Base-by-base conservation (phyloP, 179 eudicot genomes). In the Silene vulgaris region DNA sequence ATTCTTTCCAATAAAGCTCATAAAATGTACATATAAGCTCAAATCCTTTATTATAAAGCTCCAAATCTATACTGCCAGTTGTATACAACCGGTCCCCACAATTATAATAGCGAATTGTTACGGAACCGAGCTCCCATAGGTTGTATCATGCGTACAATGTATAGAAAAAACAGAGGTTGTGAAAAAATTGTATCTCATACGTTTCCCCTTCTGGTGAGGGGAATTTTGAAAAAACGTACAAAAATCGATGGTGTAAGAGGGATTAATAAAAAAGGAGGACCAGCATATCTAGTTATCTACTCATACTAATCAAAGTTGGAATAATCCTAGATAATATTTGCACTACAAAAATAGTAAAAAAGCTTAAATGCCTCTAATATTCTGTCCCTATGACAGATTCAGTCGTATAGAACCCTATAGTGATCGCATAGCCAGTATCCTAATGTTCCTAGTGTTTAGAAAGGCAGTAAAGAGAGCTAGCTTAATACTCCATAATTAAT, bases 381-480 rank as follows among this genome's bases (percentile, higher is more conserved):
- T 35, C 45, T 30, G 35, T 63, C 67, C 32, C n/a, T 23, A 12
- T 63, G 12, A 3, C 67, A 26, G n/a, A 23, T 63, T 54, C 59
- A 54, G 59, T 16, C 17, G 1, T 54, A 54, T 1, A 54, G 17
- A 54, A 54, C 19, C 59, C 59, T n/a, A 54, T n/a, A 13, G 17
- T 54, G 19, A 54, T 13, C 6, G 0, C 59, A 54, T 13, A 54
- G 59, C n/a, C 12, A 9, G 50, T 43, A 43, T 43, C 12, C 50
- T 43, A 43, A 43, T 60, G 32, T 62, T 62, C 40, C 69, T 28
- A 23, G 30, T 54, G n/a, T 54, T 65, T 26, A 11, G 17, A 65
- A 65, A 65, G 69, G 69, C 69, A 65, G 4, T 14, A 54, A 28
- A 65, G 17, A 65, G 17, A 23, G 40, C 69, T 65, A 65, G 69